Evolutionary conservation across 306 rosid species (phyloP).

Genomic region (Citrullus mucosospermus): DNA sequence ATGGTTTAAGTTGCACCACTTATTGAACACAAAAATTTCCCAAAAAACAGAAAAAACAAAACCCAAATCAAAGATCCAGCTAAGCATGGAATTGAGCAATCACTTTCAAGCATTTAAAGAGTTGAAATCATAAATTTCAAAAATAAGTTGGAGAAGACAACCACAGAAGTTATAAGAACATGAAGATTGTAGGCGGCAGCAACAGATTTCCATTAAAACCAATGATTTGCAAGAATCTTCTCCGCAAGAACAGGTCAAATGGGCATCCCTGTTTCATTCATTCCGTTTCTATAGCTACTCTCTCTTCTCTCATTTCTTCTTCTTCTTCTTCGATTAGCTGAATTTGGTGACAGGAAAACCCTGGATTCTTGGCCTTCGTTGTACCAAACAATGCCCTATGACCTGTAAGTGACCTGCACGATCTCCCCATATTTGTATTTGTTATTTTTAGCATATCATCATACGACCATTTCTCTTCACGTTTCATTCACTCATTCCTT

Average conservation of each 20-base stretch:
- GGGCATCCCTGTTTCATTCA: constrained; percentile 11
- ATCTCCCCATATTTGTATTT: constrained; percentile 16
- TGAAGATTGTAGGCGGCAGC: not conserved
- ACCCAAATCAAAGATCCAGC: not conserved
- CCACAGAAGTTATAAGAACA: not conserved
- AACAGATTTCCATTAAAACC: not conserved
- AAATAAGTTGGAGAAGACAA: not conserved
- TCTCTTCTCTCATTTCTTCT: constrained; percentile 16
- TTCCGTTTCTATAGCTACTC: not conserved
- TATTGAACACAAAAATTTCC: too few species aligned
- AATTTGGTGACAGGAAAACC: constrained; percentile 11
- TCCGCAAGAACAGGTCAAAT: constrained; percentile 21
- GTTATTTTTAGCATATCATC: constrained; percentile 47
- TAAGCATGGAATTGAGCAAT: not conserved
- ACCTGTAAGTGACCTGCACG: constrained; percentile 47
- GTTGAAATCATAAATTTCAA: not conserved
- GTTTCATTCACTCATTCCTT: constrained; percentile 4
- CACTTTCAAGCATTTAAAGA: not conserved
- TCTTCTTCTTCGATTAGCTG: not conserved
- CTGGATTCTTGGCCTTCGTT: constrained; percentile 25
- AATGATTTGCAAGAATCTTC: not conserved
- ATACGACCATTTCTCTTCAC: constrained; percentile 49
- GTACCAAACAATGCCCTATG: not conserved
- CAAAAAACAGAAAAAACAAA: too few species aligned
- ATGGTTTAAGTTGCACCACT: not conserved